Conservation (phyloP, 164 flowering plant genomes). For the Aristolochia fimbriata region DNA sequence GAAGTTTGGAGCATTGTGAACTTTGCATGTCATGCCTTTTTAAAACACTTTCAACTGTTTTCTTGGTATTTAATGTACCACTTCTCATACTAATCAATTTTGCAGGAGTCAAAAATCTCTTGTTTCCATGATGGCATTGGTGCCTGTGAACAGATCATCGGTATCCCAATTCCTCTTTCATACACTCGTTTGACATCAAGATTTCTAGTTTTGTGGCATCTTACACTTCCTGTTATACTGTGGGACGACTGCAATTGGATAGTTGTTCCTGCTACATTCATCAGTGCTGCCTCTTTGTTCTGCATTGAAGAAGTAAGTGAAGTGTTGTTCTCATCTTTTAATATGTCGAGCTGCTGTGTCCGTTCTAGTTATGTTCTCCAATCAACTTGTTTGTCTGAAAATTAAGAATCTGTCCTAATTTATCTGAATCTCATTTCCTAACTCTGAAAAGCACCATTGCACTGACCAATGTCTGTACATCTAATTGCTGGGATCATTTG, state of each 20-base stretch:
- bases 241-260: constrained; percentile 99
- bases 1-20: not conserved
- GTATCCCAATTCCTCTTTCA: constrained; percentile 92
- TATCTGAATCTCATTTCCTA: no score
- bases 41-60: not conserved
- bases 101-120: constrained; percentile 70
- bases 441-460: no score
- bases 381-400: not conserved
- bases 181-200: constrained; percentile 94
- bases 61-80: not conserved
- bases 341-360: not conserved
- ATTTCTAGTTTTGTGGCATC: constrained; percentile 90
- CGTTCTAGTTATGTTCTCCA: not conserved
- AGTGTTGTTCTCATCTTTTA: not conserved
- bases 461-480: no score
- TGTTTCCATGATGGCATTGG: constrained; percentile 87
- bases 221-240: constrained; percentile 84
- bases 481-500: no score
- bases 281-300: constrained; percentile 95
- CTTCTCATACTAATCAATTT: not conserved
- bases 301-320: constrained; percentile 87
- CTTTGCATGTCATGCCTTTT: not conserved
- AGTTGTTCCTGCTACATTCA: constrained; percentile 91
- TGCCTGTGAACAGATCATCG: constrained; percentile 75
- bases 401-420: no score